A percentile compares a stretch with the other conserved stretches of the same genome.
Evolutionary conservation across 2,329 filamentous ascomycete genomes (phyloP).

Genomic region (Ophiostoma ips): DNA sequence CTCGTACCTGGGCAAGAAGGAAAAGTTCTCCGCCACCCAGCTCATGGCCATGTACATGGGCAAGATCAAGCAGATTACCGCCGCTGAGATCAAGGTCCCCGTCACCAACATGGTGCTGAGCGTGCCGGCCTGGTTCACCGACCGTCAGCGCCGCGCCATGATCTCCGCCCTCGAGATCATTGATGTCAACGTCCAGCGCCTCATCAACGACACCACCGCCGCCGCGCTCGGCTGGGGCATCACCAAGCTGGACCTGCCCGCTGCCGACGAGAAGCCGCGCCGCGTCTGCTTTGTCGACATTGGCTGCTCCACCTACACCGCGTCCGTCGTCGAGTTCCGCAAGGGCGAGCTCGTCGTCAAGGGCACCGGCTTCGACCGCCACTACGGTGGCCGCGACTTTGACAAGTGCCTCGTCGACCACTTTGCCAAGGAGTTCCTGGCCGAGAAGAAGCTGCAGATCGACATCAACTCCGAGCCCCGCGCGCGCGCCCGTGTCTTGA

Average conservation of each 20-base stretch:
- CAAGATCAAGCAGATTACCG: constrained; percentile 82
- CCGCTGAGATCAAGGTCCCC: constrained; percentile 75
- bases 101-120: constrained; percentile 90
- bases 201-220: constrained; percentile 97
- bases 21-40: constrained; percentile 89
- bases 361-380: constrained; percentile 81
- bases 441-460: constrained; percentile 96
- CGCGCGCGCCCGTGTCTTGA: constrained; percentile 72
- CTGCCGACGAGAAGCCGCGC: constrained; percentile 78
- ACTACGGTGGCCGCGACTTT: constrained; percentile 95
- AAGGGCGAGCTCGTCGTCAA: constrained; percentile 95
- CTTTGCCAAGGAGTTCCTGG: constrained; percentile 89
- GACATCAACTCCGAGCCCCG: constrained; percentile 87
- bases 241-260: constrained; percentile 87
- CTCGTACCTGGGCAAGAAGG: constrained; percentile 84
- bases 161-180: constrained; percentile 89
- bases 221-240: constrained; percentile 94
- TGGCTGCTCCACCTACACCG: constrained; percentile 91
- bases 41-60: constrained; percentile 89
- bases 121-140: constrained; percentile 94
- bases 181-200: constrained; percentile 77
- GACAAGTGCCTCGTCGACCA: constrained; percentile 92
- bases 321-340: constrained; percentile 86
- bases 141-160: constrained; percentile 76
- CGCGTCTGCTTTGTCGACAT: constrained; percentile 89